Percentiles rank a stretch among this genome's conserved stretches.
phyloP scores from a whole-genome alignment of 306 rosid genomes.

The Cucurbita argyrosperma region DNA sequence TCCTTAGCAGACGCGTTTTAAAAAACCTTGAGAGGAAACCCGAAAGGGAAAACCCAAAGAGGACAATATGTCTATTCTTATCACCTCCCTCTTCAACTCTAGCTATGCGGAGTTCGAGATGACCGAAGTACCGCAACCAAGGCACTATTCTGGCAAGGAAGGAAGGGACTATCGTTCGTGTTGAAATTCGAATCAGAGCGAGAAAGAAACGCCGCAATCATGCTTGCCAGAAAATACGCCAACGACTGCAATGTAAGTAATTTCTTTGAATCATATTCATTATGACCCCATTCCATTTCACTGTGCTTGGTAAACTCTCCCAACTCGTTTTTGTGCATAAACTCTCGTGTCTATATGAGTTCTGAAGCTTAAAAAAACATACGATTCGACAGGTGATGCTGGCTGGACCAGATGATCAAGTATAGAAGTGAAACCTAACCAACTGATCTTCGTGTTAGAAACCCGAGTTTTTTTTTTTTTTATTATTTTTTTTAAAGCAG shows the following conservation, averaged over 20 bases:
- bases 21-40: too few relatives aligned
- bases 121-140: slow-evolving; percentile 39
- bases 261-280: neutral
- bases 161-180: slow-evolving; percentile 72
- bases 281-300: neutral
- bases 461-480: neutral
- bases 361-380: neutral
- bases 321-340: neutral
- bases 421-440: slow-evolving; percentile 33
- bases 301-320: neutral
- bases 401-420: slow-evolving; percentile 87
- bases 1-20: too few relatives aligned
- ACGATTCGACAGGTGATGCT: slow-evolving; percentile 58
- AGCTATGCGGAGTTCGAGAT: slow-evolving; percentile 77
- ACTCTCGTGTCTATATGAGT: neutral
- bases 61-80: neutral
- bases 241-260: slow-evolving; percentile 72
- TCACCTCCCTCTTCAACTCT: slow-evolving; percentile 5
- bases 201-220: slow-evolving; percentile 74
- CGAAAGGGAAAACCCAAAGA: too few relatives aligned
- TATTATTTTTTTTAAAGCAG: neutral
- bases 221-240: slow-evolving; percentile 74
- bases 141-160: slow-evolving; percentile 80
- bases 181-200: slow-evolving; percentile 74
- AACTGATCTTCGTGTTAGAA: slow-evolving; percentile 15